Evolutionary conservation across 768 basidiomycete genomes (phyloP), one percentile per base, ranked within the genome.

Genomic region (Gyrodon lividus): DNA sequence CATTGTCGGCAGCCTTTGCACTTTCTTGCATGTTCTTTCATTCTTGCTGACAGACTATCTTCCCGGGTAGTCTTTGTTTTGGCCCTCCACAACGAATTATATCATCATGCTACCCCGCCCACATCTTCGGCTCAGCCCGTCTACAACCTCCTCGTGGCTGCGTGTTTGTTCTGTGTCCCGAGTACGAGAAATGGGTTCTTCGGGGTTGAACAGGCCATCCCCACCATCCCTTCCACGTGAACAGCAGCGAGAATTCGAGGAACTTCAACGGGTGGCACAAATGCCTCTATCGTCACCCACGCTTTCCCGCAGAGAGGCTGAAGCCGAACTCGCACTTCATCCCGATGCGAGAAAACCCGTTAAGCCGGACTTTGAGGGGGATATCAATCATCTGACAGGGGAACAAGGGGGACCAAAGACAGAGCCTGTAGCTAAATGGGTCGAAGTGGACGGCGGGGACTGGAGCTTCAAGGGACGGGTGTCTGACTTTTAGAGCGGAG

Each of bases 381-480:
- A 92, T 39, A 67, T 75, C 33, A 93, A 96, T 60, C 93, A 92
- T 1, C 58, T 58, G 2, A 96, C 93, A 2, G 93, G 93, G 12
- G 93, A 96, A 68, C 71, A 78, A 42, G 91, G 89, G 0, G 93
- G 93, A 0, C 93, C 93, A 19, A 95, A 94, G 74, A 77, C 74
- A 26, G 93, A 96, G 65, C 93, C 93, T 13, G 79, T 94, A 9
- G 65, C 71, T 31, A 77, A 72, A 45, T 86, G 83, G 82, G 73
- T 72, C 16, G 62, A 68, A 6, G 69, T 70, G 46, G 70, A 76
- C 33, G 75, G 77, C 40, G 87, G 87, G 3, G 92, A 94, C 63
- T 95, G 92, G 92, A 94, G 90, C 59, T 90, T 86, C 73, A 91
- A 89, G 60, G 92, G 92, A 10, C 77, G 90, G 20, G 91, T 91